phyloP scores from a whole-genome alignment of 1,284 basidiomycete species.

The Caloboletus firmus region DNA sequence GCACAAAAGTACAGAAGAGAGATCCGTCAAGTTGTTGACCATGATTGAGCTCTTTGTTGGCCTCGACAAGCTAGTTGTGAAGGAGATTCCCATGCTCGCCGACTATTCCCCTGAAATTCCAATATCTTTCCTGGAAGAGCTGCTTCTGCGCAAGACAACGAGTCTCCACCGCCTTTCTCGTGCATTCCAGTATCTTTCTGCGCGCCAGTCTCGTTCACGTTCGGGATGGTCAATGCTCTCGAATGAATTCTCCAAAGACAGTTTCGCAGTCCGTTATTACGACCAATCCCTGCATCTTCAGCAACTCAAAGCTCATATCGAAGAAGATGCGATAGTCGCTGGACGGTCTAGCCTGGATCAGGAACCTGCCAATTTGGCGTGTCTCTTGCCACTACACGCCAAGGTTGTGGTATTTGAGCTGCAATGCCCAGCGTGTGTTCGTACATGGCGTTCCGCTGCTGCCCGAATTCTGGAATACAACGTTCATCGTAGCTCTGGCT shows the following conservation, averaged over 20 bases:
- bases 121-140: conserved; percentile 34
- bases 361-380: no score
- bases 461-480: no score
- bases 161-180: conserved; percentile 32
- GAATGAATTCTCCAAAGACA: conserved; percentile 16
- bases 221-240: conserved; percentile 21
- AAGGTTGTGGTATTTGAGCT: conserved; percentile 9
- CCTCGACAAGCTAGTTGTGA: conserved; percentile 41
- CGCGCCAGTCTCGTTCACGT: conserved; percentile 24
- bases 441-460: conserved; percentile 5
- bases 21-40: conserved; percentile 40
- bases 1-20: no score
- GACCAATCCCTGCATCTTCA: neutral
- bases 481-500: no score
- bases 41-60: conserved; percentile 45
- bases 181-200: conserved; percentile 35
- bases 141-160: conserved; percentile 39
- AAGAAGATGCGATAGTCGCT: neutral
- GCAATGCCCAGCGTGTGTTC: neutral
- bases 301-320: neutral
- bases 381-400: neutral
- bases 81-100: conserved; percentile 37
- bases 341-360: neutral
- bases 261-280: conserved; percentile 11
- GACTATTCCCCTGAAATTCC: conserved; percentile 50